Evolutionary conservation across 805 yeast species (phyloP).

Genomic region (Cyberlindnera meyerae): DNA sequence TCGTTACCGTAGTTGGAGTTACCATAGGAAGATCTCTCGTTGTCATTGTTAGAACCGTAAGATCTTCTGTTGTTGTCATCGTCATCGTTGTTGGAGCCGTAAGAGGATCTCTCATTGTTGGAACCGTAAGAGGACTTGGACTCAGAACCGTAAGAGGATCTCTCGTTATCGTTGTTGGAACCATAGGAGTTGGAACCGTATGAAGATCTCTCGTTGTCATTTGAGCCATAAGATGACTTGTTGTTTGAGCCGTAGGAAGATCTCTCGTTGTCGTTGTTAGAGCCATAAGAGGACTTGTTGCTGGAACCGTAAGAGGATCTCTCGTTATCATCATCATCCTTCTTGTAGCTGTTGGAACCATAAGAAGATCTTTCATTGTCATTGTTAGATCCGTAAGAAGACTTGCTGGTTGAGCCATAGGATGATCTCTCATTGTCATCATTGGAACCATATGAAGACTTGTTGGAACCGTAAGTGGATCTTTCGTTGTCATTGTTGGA

Average conservation of each 20-base stretch:
- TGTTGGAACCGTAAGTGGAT: slow-evolving; percentile 6
- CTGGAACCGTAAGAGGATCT: slow-evolving; percentile 1
- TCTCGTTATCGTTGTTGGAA: slow-evolving; percentile 2
- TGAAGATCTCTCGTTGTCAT: slow-evolving; percentile 1
- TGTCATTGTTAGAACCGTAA: slow-evolving; percentile 3
- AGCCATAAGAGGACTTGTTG: slow-evolving; percentile 6
- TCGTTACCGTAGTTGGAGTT: slow-evolving; percentile 1
- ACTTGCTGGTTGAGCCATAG: slow-evolving; percentile 2
- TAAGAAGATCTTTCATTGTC: slow-evolving; percentile 2
- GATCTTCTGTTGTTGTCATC: slow-evolving; percentile 1
- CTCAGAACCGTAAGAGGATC: slow-evolving; percentile 5
- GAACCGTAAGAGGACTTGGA: slow-evolving; percentile 1
- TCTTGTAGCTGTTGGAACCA: slow-evolving; percentile 4
- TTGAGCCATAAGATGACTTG: slow-evolving; percentile 9
- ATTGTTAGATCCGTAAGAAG: not conserved
- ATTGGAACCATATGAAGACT: slow-evolving; percentile 3
- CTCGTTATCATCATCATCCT: slow-evolving; percentile 1
- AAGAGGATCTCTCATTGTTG: slow-evolving; percentile 2
- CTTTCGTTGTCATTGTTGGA: slow-evolving; percentile 3
- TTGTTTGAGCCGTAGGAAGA: slow-evolving; percentile 1
- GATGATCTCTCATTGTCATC: not conserved
- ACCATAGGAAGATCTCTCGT: slow-evolving; percentile 1
- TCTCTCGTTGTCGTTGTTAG: slow-evolving; percentile 1
- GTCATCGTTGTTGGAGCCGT: slow-evolving; percentile 2
- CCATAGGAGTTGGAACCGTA: slow-evolving; percentile 1